Conservation (phyloP, 1,284 basidiomycete species). For the Anthracocystis walkeri region DNA sequence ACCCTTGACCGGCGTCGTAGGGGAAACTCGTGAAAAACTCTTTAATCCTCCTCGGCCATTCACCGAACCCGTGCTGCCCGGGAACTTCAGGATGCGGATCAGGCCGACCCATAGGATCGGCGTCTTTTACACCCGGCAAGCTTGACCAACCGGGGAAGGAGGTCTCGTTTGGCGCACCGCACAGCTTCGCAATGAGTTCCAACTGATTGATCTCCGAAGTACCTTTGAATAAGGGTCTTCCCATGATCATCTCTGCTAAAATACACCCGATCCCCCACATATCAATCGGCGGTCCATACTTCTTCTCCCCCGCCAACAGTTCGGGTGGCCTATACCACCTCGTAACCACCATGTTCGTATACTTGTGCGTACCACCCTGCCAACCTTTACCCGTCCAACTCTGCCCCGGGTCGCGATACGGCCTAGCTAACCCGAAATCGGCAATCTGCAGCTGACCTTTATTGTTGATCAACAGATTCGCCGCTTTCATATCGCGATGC, state of each 20-base stretch:
- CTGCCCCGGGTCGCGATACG: conserved; percentile 65
- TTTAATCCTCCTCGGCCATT: conserved; percentile 46
- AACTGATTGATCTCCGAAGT: conserved; percentile 90
- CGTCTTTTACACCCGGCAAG: conserved; percentile 67
- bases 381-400: conserved; percentile 59
- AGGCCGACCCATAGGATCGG: conserved; percentile 60
- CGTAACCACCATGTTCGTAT: conserved; percentile 99
- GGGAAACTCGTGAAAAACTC: conserved; percentile 48
- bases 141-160: conserved; percentile 81
- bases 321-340: conserved; percentile 98
- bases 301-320: conserved; percentile 84
- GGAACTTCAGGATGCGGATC: conserved; percentile 53
- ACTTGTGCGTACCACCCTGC: conserved; percentile 71
- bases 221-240: conserved; percentile 88
- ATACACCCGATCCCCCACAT: conserved; percentile 99
- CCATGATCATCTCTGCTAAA: conserved; percentile 92
- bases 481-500: conserved; percentile 98
- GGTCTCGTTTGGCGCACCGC: conserved; percentile 83
- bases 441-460: conserved; percentile 74
- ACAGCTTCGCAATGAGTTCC: conserved; percentile 87
- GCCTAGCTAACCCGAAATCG: conserved; percentile 93
- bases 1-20: conserved; percentile 51
- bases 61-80: conserved; percentile 62
- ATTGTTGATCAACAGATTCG: conserved; percentile 94
- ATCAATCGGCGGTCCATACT: conserved; percentile 93